Base-by-base conservation (phyloP, 352 stramenopile genomes). In the Globisporangium okanoganense region DNA sequence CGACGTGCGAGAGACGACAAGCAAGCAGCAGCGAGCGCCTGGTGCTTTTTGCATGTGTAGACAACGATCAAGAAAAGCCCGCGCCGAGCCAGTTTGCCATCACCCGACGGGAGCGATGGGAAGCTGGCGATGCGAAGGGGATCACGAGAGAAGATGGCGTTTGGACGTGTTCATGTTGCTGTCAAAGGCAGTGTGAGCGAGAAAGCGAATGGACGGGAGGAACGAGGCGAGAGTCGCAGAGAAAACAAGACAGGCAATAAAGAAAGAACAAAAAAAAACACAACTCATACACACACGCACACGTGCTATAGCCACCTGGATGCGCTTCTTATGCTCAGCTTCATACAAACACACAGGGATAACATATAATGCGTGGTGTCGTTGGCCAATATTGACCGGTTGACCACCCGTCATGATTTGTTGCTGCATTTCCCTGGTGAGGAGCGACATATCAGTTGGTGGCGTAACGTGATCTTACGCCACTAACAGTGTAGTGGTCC, bases 11-110 rank as follows among this genome's bases (percentile, higher is more conserved):
- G 6, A 12, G 4, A 53, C 20, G 16, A 58, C 20, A 45, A 57
- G 51, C 31, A 45, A 57, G 35, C 31, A 57, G 22, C 31, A 57
- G 33, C 9, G 22, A 45, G 43, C n/a, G n/a, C 20, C 9, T 18
- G n/a, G 24, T 13, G 44, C 45, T 40, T 40, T 43, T 61, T 67
- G 56, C 61, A 67, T 67, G 49, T 67, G 61, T 67, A 67, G 61
- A 67, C 55, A 44, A 63, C 3, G 51, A 60, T 52, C 40, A 60
- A 36, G 35, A 59, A 49, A 24, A 29, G 13, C 36, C 14, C 24
- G 16, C 8, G 38, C 53, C 38, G 25, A 54, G 25, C 14, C n/a
- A 33, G 31, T 56, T 45, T 10, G 16, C 16, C 16, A 45, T 18
- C 16, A 22, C 40, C 5, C 2, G 40, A 45, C 36, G 18, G 18